Conservation (phyloP, 2,329 filamentous ascomycete genomes). For the Aspergillus pseudonomiae region DNA sequence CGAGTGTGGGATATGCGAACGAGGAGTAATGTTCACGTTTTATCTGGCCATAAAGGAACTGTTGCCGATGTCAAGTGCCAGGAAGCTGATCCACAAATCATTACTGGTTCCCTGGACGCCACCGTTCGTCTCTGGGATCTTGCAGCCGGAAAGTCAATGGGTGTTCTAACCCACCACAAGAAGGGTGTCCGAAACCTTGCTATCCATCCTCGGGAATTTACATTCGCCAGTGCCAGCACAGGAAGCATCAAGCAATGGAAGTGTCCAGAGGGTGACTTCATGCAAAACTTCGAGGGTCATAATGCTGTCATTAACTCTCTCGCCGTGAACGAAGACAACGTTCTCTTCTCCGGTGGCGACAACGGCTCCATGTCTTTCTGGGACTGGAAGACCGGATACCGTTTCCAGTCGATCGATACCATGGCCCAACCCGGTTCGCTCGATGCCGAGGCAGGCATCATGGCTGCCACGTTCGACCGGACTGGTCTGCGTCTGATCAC, state of each 20-base stretch:
- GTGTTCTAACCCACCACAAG: slow-evolving; percentile 96
- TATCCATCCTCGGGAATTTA: slow-evolving; percentile 89
- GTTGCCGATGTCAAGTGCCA: slow-evolving; percentile 89
- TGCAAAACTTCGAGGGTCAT: slow-evolving; percentile 98
- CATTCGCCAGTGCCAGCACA: slow-evolving; percentile 89
- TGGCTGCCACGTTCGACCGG: slow-evolving; percentile 89
- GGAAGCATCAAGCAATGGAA: slow-evolving; percentile 99
- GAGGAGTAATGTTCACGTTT: slow-evolving; percentile 90
- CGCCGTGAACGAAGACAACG: slow-evolving; percentile 90
- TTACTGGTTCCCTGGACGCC: slow-evolving; percentile 87
- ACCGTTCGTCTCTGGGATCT: slow-evolving; percentile 94
- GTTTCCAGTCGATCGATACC: slow-evolving; percentile 87
- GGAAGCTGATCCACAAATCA: slow-evolving; percentile 94
- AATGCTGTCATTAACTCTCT: slow-evolving; percentile 96
- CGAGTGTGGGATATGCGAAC: slow-evolving; percentile 99
- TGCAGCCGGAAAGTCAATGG: slow-evolving; percentile 93
- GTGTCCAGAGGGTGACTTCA: slow-evolving; percentile 94
- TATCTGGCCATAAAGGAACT: slow-evolving; percentile 87
- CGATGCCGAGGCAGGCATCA: slow-evolving; percentile 91
- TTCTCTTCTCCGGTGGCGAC: slow-evolving; percentile 91
- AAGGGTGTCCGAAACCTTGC: slow-evolving; percentile 88
- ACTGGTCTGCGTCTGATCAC: slow-evolving; percentile 88
- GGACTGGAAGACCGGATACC: slow-evolving; percentile 97
- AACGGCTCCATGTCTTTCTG: slow-evolving; percentile 97
- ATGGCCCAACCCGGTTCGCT: slow-evolving; percentile 91